Conservation (phyloP, 345 rosid species). For the Ailanthus altissimus region DNA sequence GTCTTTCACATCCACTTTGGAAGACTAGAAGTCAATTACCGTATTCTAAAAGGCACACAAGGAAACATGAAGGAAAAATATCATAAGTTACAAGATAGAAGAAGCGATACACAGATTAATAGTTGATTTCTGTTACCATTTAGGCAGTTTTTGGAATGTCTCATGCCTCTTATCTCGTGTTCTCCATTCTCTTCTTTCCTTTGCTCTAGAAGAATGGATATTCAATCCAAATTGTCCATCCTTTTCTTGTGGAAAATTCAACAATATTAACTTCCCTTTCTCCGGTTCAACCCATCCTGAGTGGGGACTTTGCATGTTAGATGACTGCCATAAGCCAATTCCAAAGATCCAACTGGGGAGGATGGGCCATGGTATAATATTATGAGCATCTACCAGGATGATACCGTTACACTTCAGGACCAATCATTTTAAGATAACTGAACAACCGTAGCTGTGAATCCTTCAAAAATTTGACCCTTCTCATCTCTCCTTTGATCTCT, state of each 20-base stretch:
- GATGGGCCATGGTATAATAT: conserved; percentile 30
- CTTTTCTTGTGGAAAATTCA: conserved; percentile 30
- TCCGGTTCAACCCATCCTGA: not conserved
- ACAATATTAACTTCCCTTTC: conserved; percentile 28
- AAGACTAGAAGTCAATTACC: too few relatives aligned
- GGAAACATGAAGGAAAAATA: too few relatives aligned
- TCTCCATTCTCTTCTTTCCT: not conserved
- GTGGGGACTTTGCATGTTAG: conserved; percentile 33
- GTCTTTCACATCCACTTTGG: too few relatives aligned
- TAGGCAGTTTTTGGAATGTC: not conserved
- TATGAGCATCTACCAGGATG: conserved; percentile 31
- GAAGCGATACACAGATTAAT: too few relatives aligned
- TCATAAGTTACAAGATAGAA: too few relatives aligned
- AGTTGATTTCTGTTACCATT: not conserved
- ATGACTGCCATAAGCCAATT: conserved; percentile 17
- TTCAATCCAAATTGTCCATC: not conserved
- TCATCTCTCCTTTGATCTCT: conserved; percentile 33
- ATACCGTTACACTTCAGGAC: conserved; percentile 25
- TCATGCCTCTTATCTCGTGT: not conserved
- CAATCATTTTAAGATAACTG: conserved; percentile 4
- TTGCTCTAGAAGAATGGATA: not conserved
- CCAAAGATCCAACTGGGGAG: conserved; percentile 36
- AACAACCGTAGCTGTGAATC: conserved; percentile 16
- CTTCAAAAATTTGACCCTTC: conserved; percentile 34
- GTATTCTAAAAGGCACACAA: too few relatives aligned